A percentile compares a stretch with the other conserved stretches of the same genome.
Evolutionary conservation across 225 moss, liverwort and hornwort species (phyloP).

Genomic region (Polytrichum formosum): DNA sequence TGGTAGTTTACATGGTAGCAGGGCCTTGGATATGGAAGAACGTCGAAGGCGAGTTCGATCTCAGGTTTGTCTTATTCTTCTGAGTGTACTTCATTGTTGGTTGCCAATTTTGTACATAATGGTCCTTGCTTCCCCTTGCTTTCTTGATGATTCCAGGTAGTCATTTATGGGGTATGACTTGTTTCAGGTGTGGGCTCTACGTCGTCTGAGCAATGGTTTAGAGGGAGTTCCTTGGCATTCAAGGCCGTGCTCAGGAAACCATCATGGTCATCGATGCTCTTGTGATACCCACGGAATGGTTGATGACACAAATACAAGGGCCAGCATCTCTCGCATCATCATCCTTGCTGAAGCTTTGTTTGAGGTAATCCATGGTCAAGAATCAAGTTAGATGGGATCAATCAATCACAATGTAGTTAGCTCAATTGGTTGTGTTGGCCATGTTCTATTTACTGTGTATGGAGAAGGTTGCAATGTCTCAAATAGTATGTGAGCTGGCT

Average conservation of each 20-base stretch:
- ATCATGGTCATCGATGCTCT: constrained; percentile 75
- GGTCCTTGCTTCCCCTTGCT: neutral
- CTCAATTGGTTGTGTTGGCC: no score
- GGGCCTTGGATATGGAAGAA: constrained; percentile 77
- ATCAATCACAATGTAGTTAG: no score
- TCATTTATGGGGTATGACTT: constrained; percentile 8
- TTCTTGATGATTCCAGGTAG: constrained; percentile 5
- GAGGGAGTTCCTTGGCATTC: constrained; percentile 75
- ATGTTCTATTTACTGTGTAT: no score
- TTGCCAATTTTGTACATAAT: no score
- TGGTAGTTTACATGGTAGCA: constrained; percentile 57
- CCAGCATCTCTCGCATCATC: constrained; percentile 92
- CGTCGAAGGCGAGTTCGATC: constrained; percentile 77
- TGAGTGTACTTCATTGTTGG: neutral
- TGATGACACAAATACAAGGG: constrained; percentile 81
- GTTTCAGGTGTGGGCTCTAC: constrained; percentile 85
- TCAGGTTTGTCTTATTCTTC: constrained; percentile 45
- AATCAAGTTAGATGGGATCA: no score
- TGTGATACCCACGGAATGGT: constrained; percentile 67
- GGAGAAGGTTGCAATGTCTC: no score
- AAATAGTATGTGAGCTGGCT: no score
- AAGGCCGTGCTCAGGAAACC: constrained; percentile 71
- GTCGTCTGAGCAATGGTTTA: constrained; percentile 76
- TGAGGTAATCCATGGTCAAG: constrained; percentile 44
- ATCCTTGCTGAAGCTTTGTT: constrained; percentile 97